Conservation (phyloP, 2,329 filamentous ascomycete species). For the Pseudofabraea citricarpa region DNA sequence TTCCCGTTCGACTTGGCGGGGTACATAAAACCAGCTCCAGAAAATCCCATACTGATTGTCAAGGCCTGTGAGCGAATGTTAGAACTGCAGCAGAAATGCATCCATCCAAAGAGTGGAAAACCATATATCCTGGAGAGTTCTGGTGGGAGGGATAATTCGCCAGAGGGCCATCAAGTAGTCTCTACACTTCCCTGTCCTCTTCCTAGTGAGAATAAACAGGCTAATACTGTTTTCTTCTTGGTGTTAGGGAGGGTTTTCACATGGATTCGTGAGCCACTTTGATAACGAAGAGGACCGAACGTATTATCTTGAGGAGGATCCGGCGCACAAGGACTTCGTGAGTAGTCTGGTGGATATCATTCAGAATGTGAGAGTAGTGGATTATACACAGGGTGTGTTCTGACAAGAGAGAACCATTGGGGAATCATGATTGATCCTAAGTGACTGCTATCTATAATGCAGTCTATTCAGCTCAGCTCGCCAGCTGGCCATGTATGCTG, state of each 20-base stretch:
- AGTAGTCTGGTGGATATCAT: slow-evolving; percentile 41
- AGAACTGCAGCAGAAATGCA: slow-evolving; percentile 49
- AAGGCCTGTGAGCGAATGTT: slow-evolving; percentile 55
- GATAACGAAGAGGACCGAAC: slow-evolving; percentile 56
- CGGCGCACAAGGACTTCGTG: slow-evolving; percentile 57
- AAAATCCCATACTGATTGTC: background rate
- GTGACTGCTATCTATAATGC: background rate
- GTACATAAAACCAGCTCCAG: background rate
- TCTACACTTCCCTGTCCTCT: background rate
- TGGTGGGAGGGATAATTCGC: slow-evolving; percentile 58
- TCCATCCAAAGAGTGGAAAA: slow-evolving; percentile 52
- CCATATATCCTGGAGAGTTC: slow-evolving; percentile 55
- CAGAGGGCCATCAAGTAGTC: slow-evolving; percentile 54
- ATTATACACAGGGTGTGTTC: slow-evolving; percentile 52
- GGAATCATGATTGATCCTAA: too few species aligned
- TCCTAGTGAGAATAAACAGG: too few species aligned
- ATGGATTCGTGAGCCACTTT: slow-evolving; percentile 68
- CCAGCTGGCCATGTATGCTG: background rate
- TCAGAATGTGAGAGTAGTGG: slow-evolving; percentile 51
- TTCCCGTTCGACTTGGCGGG: background rate
- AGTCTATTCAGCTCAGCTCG: slow-evolving; percentile 2
- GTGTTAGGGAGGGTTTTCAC: slow-evolving; percentile 56
- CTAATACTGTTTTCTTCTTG: too few species aligned
- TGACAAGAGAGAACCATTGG: slow-evolving; percentile 18
- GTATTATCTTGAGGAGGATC: slow-evolving; percentile 64